phyloP scores from a whole-genome alignment of 2,329 filamentous ascomycete genomes.

The Fusarium sororula region DNA sequence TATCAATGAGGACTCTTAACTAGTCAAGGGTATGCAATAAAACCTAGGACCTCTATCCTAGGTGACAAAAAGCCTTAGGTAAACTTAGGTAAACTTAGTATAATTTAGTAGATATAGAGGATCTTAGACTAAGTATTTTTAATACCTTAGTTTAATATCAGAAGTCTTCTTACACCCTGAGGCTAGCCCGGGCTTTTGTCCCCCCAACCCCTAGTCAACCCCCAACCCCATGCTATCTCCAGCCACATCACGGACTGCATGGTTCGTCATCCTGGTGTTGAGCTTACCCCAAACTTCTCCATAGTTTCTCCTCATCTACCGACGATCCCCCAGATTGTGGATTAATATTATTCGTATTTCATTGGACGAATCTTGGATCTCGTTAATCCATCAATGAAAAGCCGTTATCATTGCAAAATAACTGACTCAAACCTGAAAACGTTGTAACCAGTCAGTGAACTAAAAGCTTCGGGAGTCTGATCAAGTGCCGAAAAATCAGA shows the following conservation, averaged over 20 bases:
- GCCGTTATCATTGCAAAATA: not conserved
- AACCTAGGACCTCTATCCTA: too few species aligned
- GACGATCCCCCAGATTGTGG: not conserved
- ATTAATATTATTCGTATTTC: not conserved
- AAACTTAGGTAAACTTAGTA: too few species aligned
- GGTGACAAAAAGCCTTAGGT: too few species aligned
- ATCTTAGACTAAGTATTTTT: too few species aligned
- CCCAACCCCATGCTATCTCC: not conserved
- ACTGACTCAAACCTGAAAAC: not conserved
- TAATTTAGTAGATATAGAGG: too few species aligned
- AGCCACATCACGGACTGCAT: not conserved
- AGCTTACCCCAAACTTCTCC: constrained; percentile 17
- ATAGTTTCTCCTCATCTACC: constrained; percentile 15
- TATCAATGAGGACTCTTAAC: not conserved
- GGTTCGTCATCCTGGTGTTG: not conserved
- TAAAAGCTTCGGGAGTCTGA: constrained; percentile 2
- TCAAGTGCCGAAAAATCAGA: not conserved
- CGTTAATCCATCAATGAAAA: not conserved
- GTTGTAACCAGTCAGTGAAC: not conserved
- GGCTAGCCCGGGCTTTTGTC: not conserved
- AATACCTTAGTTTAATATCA: too few species aligned
- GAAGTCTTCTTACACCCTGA: too few species aligned
- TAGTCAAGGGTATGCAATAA: not conserved
- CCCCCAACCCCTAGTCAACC: not conserved
- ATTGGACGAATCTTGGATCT: not conserved